Conservation (phyloP, 805 yeast species). For the Ogataea paraovalis region DNA sequence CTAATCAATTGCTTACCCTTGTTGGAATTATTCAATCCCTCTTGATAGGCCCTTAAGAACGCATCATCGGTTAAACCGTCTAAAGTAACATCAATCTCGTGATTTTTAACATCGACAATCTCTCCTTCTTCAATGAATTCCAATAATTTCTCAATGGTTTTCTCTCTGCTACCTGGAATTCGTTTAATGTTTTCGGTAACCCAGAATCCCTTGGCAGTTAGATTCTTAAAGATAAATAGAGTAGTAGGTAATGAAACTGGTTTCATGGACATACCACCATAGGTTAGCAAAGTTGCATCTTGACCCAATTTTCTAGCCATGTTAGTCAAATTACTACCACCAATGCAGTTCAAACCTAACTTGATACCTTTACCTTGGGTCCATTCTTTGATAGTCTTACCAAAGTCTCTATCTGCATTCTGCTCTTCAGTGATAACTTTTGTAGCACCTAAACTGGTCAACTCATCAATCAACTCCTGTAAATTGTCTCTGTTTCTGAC, state of each 20-base stretch:
- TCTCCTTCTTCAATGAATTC: conserved; percentile 56
- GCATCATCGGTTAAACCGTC: conserved; percentile 36
- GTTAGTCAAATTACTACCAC: conserved; percentile 81
- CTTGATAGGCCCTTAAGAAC: conserved; percentile 38
- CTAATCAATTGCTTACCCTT: conserved; percentile 44
- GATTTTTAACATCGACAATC: conserved; percentile 44
- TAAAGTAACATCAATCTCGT: conserved; percentile 34
- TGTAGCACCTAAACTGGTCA: conserved; percentile 74
- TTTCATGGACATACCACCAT: conserved; percentile 97
- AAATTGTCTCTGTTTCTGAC: conserved; percentile 82
- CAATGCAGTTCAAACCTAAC: conserved; percentile 88
- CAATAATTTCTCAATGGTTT: conserved; percentile 52
- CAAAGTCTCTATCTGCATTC: conserved; percentile 64
- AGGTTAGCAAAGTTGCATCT: conserved; percentile 79
- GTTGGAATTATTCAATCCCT: conserved; percentile 39
- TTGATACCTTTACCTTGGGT: conserved; percentile 51
- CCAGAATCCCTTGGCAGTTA: conserved; percentile 91
- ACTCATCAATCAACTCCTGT: conserved; percentile 49
- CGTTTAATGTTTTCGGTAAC: conserved; percentile 62
- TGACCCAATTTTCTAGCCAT: conserved; percentile 76
- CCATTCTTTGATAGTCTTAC: conserved; percentile 53
- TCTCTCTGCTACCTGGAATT: conserved; percentile 56
- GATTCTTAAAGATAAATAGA: conserved; percentile 81
- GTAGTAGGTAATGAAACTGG: conserved; percentile 92
- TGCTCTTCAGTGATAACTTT: conserved; percentile 87